A percentile compares a stretch with the other conserved stretches of the same genome.
phyloP scores from a whole-genome alignment of 805 yeast species.

The Naumovozyma dairenensis region DNA sequence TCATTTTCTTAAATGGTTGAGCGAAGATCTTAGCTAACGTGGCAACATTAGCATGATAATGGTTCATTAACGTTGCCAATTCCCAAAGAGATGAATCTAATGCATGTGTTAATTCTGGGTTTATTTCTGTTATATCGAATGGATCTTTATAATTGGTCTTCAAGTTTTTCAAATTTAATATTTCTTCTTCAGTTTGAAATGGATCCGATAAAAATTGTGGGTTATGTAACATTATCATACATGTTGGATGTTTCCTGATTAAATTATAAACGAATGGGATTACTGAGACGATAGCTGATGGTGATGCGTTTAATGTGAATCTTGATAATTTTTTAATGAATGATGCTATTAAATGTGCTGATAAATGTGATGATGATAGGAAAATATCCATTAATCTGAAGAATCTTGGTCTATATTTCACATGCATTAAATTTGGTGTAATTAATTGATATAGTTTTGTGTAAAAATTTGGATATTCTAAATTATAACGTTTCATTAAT shows the following conservation, averaged over 20 bases:
- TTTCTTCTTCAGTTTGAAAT: slow-evolving; percentile 22
- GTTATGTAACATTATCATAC: slow-evolving; percentile 78
- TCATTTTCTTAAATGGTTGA: slow-evolving; percentile 82
- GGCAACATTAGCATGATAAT: slow-evolving; percentile 93
- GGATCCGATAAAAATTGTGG: slow-evolving; percentile 24
- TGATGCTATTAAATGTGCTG: slow-evolving; percentile 76
- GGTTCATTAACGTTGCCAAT: slow-evolving; percentile 63
- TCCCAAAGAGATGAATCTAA: slow-evolving; percentile 89
- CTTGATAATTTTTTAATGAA: slow-evolving; percentile 78
- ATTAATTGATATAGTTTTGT: slow-evolving; percentile 70
- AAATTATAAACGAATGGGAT: slow-evolving; percentile 89
- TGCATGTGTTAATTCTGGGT: slow-evolving; percentile 76
- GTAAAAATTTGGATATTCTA: slow-evolving; percentile 89
- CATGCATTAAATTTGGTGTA: slow-evolving; percentile 65
- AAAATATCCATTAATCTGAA: slow-evolving; percentile 80
- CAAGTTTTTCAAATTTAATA: slow-evolving; percentile 11
- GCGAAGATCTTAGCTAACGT: slow-evolving; percentile 79
- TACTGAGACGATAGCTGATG: slow-evolving; percentile 77
- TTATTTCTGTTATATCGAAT: slow-evolving; percentile 48
- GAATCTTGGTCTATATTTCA: slow-evolving; percentile 76
- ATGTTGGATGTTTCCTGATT: slow-evolving; percentile 83
- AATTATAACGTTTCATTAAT: slow-evolving; percentile 67
- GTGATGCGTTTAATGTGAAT: slow-evolving; percentile 66
- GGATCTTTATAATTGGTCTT: slow-evolving; percentile 46
- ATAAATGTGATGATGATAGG: slow-evolving; percentile 76